Conservation (phyloP, 2,329 filamentous ascomycete genomes). For the Emydomyces testavorans region DNA sequence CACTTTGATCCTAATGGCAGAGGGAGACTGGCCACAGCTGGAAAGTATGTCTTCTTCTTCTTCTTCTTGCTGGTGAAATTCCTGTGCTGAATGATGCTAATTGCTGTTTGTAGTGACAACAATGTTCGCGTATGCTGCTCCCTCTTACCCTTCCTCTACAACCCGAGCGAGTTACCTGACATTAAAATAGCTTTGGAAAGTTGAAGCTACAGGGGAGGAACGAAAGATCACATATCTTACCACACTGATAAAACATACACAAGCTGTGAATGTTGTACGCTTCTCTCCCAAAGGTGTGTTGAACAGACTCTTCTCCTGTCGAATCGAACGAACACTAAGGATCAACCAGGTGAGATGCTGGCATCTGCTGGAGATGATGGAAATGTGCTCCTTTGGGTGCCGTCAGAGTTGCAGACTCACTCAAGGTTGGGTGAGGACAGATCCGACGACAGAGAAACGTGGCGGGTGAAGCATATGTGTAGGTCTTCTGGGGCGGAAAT, state of each 20-base stretch:
- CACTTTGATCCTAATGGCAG: slow-evolving; percentile 92
- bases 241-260: slow-evolving; percentile 84
- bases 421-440: slow-evolving; percentile 67
- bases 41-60: slow-evolving; percentile 50
- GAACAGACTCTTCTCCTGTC: background rate
- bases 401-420: slow-evolving; percentile 60
- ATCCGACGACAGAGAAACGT: slow-evolving; percentile 88
- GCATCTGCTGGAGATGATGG: slow-evolving; percentile 95
- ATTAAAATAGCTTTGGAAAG: slow-evolving; percentile 68
- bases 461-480: slow-evolving; percentile 97
- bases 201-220: slow-evolving; percentile 74
- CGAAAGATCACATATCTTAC: slow-evolving; percentile 84
- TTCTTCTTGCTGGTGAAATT: background rate
- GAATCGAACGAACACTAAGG: background rate
- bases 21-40: slow-evolving; percentile 81
- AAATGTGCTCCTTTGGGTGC: slow-evolving; percentile 93
- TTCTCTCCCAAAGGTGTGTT: slow-evolving; percentile 80
- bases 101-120: slow-evolving; percentile 50
- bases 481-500: slow-evolving; percentile 90
- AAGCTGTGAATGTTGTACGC: slow-evolving; percentile 94
- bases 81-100: slow-evolving; percentile 10
- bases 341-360: slow-evolving; percentile 63
- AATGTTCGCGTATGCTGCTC: slow-evolving; percentile 65
- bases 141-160: slow-evolving; percentile 14
- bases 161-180: slow-evolving; percentile 16